A percentile compares a stretch with the other conserved stretches of the same genome.
Evolutionary conservation across 164 flowering plant species (phyloP).

Genomic region (Sedum album): DNA sequence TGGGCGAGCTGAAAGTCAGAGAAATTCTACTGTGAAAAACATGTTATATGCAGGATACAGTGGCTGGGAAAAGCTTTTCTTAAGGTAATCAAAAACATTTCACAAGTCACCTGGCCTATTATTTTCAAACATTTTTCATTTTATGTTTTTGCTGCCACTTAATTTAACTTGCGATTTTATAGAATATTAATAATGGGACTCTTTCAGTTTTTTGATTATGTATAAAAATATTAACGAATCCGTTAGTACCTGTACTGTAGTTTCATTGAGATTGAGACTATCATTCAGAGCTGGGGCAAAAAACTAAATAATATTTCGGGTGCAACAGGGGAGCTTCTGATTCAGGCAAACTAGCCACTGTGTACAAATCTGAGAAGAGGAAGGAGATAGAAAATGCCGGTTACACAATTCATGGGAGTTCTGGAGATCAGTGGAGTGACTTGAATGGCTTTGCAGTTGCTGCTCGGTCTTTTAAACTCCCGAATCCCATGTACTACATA

Average conservation of each 20-base stretch:
- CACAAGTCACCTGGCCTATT: neutral
- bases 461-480: slow-evolving; percentile 68
- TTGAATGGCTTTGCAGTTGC: slow-evolving; percentile 54
- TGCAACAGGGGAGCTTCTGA: slow-evolving; percentile 48
- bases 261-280: neutral
- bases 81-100: slow-evolving; percentile 50
- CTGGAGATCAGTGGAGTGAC: slow-evolving; percentile 96
- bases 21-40: slow-evolving; percentile 45
- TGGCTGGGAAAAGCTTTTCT: slow-evolving; percentile 57
- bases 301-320: neutral
- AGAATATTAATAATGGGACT: neutral
- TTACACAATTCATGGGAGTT: slow-evolving; percentile 69
- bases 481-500: slow-evolving; percentile 84
- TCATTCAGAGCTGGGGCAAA: neutral
- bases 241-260: neutral
- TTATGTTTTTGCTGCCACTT: neutral
- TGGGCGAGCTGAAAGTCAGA: slow-evolving; percentile 60
- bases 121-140: neutral
- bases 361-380: slow-evolving; percentile 78
- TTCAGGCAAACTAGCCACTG: slow-evolving; percentile 38
- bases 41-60: slow-evolving; percentile 53
- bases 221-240: neutral
- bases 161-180: neutral
- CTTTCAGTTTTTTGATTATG: neutral
- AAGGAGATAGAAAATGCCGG: slow-evolving; percentile 48